Evolutionary conservation across 2,329 filamentous ascomycete species (phyloP).

Genomic region (Trematosphaeria pertusa): DNA sequence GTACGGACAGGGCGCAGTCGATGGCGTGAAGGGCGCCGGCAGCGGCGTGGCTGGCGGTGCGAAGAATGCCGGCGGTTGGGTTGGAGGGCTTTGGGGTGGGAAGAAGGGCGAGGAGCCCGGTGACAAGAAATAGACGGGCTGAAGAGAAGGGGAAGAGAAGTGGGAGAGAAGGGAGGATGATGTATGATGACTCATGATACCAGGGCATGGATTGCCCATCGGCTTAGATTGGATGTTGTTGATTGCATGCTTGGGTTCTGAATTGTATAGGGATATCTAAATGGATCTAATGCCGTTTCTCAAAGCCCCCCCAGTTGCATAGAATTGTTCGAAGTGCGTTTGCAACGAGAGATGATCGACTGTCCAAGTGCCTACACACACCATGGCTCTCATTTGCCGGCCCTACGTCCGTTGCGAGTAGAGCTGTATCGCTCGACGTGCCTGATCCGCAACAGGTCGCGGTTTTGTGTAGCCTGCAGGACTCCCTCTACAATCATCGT

Average conservation of each 20-base stretch:
- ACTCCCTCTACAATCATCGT: constrained; percentile 1
- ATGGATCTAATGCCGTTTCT: too few relatives aligned
- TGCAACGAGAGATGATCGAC: too few relatives aligned
- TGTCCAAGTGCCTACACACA: too few relatives aligned
- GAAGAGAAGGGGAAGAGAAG: background rate
- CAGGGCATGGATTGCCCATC: constrained; percentile 5
- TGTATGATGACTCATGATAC: constrained; percentile 7
- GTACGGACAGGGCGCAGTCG: constrained; percentile 38
- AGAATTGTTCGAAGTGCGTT: too few relatives aligned
- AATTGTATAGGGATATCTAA: too few relatives aligned
- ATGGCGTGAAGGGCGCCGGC: constrained; percentile 41
- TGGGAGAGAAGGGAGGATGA: background rate
- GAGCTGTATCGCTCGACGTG: too few relatives aligned
- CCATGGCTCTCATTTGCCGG: too few relatives aligned
- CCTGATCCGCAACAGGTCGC: too few relatives aligned
- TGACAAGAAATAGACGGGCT: constrained; percentile 23
- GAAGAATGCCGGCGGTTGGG: constrained; percentile 35
- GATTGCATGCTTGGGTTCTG: too few relatives aligned
- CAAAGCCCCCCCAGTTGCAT: too few relatives aligned
- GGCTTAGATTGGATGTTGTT: background rate
- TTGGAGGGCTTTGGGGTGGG: constrained; percentile 31
- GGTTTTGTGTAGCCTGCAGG: too few relatives aligned
- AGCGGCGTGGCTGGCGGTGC: constrained; percentile 28
- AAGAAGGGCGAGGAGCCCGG: constrained; percentile 21
- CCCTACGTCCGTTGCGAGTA: too few relatives aligned